A percentile compares a stretch with the other conserved stretches of the same genome.
Evolutionary conservation across 2,329 filamentous ascomycete species (phyloP).

Genomic region (Fusarium miscanthi): DNA sequence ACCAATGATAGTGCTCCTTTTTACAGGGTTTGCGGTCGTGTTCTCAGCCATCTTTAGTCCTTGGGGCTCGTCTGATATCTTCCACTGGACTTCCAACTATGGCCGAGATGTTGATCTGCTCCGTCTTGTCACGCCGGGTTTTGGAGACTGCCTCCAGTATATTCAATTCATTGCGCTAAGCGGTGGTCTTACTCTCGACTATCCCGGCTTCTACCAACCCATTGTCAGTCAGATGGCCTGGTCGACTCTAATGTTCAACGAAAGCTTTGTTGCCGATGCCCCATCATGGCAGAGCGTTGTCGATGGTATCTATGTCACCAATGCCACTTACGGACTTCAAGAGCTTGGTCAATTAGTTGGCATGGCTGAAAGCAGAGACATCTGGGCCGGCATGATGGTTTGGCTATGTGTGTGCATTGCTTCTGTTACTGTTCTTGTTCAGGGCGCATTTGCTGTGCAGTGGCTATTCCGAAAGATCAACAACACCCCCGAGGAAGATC

Average conservation of each 20-base stretch:
- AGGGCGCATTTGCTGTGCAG: conserved; percentile 79
- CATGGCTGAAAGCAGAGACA: conserved; percentile 78
- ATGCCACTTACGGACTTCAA: conserved; percentile 83
- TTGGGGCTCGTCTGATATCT: conserved; percentile 91
- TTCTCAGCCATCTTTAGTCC: conserved; percentile 90
- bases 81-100: conserved; percentile 98
- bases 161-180: conserved; percentile 92
- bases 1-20: conserved; percentile 79
- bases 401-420: conserved; percentile 85
- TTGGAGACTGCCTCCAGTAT: conserved; percentile 96
- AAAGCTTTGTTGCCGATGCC: conserved; percentile 81
- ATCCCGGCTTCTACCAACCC: conserved; percentile 95
- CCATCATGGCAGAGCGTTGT: conserved; percentile 73
- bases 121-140: conserved; percentile 92
- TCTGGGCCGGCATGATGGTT: conserved; percentile 94
- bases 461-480: conserved; percentile 80
- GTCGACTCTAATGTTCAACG: conserved; percentile 92
- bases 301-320: conserved; percentile 88
- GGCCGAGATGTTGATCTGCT: conserved; percentile 92
- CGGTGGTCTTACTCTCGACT: conserved; percentile 86
- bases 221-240: conserved; percentile 88
- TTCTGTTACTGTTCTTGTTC: conserved; percentile 74
- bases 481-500: conserved; percentile 82
- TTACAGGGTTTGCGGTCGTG: conserved; percentile 84
- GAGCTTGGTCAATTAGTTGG: conserved; percentile 84